phyloP scores from a whole-genome alignment of 108 stramenopile genomes.

The Fragilariopsis cylindrus region DNA sequence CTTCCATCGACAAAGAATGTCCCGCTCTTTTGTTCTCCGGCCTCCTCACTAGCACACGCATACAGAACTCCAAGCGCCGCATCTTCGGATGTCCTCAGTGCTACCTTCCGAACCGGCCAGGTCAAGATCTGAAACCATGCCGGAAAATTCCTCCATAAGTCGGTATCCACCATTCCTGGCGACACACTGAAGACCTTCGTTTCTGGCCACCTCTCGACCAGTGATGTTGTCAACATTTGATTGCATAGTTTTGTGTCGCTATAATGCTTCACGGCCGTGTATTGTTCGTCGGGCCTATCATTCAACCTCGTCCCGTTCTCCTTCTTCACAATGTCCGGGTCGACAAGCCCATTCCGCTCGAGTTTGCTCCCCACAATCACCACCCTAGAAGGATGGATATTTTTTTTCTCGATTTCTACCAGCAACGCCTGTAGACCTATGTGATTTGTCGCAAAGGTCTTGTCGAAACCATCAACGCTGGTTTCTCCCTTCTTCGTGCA shows the following conservation, averaged over 20 bases:
- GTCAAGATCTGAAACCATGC: slow-evolving; percentile 4
- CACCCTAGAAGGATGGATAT: neutral
- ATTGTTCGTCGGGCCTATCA: neutral
- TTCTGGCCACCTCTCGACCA: neutral
- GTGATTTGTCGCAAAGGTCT: slow-evolving; percentile 9
- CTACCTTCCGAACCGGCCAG: slow-evolving; percentile 9
- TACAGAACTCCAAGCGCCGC: slow-evolving; percentile 3
- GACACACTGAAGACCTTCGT: neutral
- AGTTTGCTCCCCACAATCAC: slow-evolving; percentile 12
- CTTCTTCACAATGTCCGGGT: neutral
- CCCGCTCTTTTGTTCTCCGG: neutral
- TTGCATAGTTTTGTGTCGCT: slow-evolving; percentile 5
- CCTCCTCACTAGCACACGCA: slow-evolving; percentile 3
- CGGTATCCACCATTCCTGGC: slow-evolving; percentile 12
- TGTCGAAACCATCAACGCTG: neutral
- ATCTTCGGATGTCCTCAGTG: slow-evolving; percentile 4
- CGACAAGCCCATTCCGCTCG: slow-evolving; percentile 2
- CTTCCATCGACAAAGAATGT: slow-evolving; percentile 5
- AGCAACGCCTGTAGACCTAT: slow-evolving; percentile 1
- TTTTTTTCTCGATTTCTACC: neutral
- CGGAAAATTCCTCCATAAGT: slow-evolving; percentile 8
- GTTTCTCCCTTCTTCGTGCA: neutral
- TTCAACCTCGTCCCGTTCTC: neutral
- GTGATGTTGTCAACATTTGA: neutral
- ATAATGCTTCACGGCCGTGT: neutral